Evolutionary conservation across 371 early-diverging fungal species (phyloP).

Genomic region (Apophysomyces variabilis): DNA sequence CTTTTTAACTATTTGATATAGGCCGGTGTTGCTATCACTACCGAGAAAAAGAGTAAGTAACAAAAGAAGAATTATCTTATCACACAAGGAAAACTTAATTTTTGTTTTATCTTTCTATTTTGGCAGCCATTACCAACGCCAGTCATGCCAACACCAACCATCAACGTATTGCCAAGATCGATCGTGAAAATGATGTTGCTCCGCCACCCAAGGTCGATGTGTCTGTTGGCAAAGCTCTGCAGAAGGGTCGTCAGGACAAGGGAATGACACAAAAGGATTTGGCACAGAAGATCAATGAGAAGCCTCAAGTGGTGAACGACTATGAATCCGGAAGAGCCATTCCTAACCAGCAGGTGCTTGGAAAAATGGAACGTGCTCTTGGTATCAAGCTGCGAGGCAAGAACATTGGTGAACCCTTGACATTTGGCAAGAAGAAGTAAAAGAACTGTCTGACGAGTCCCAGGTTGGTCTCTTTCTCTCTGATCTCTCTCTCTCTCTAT

Average conservation of each 20-base stretch:
- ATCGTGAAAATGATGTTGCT: slow-evolving; percentile 85
- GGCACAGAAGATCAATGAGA: slow-evolving; percentile 82
- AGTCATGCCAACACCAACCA: slow-evolving; percentile 78
- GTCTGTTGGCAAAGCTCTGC: slow-evolving; percentile 86
- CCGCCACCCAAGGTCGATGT: slow-evolving; percentile 76
- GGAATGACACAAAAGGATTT: slow-evolving; percentile 90
- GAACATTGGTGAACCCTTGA: slow-evolving; percentile 78
- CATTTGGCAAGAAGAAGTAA: slow-evolving; percentile 70
- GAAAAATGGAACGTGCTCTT: slow-evolving; percentile 88
- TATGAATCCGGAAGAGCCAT: slow-evolving; percentile 90
- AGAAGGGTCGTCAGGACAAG: slow-evolving; percentile 80
- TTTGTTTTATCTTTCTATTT: background rate
- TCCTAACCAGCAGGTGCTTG: slow-evolving; percentile 92
- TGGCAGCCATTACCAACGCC: slow-evolving; percentile 61
- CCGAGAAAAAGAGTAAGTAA: slow-evolving; percentile 71
- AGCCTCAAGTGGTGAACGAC: slow-evolving; percentile 83
- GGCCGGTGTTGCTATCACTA: slow-evolving; percentile 71
- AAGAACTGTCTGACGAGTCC: no score
- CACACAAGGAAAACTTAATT: background rate
- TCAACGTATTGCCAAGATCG: slow-evolving; percentile 86
- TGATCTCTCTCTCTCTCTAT: no score
- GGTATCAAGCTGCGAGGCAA: slow-evolving; percentile 93
- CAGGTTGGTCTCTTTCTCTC: no score
- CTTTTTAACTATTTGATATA: background rate
- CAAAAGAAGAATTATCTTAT: background rate